A percentile compares a stretch with the other conserved stretches of the same genome.
Evolutionary conservation across 2,329 filamentous ascomycete genomes (phyloP).

Genomic region (Lachnellula cervina): DNA sequence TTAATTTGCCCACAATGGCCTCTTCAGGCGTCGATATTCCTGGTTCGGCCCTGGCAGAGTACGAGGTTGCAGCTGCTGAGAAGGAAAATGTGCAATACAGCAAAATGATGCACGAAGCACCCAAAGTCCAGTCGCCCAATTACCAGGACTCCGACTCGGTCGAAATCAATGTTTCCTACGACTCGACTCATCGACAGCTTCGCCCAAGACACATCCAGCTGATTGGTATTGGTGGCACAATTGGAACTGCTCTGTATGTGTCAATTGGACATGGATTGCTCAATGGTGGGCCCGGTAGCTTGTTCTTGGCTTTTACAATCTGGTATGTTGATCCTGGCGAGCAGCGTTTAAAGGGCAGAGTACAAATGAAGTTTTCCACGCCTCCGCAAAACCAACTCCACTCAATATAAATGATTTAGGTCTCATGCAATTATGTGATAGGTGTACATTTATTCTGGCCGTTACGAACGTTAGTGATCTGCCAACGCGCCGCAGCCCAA

Average conservation of each 20-base stretch:
- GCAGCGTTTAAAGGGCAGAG: background rate
- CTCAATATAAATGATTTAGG: background rate
- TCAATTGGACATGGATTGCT: slow-evolving; percentile 55
- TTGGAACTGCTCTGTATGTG: slow-evolving; percentile 51
- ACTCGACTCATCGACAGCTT: slow-evolving; percentile 35
- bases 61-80: slow-evolving; percentile 11
- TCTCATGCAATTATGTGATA: slow-evolving; percentile 39
- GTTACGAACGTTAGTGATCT: slow-evolving; percentile 45
- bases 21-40: slow-evolving; percentile 18
- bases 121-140: slow-evolving; percentile 8
- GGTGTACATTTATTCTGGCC: slow-evolving; percentile 54
- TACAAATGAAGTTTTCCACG: no score
- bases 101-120: slow-evolving; percentile 21
- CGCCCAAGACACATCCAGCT: slow-evolving; percentile 36
- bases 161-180: slow-evolving; percentile 11
- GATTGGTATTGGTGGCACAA: slow-evolving; percentile 57
- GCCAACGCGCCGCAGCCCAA: slow-evolving; percentile 38
- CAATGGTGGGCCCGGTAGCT: slow-evolving; percentile 53
- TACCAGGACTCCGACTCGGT: slow-evolving; percentile 3
- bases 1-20: slow-evolving; percentile 8
- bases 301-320: slow-evolving; percentile 55
- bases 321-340: slow-evolving; percentile 44
- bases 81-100: slow-evolving; percentile 6
- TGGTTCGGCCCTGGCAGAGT: slow-evolving; percentile 14
- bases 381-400: background rate